These are phyloP conservation scores for Acanthamoeba healyi DNA, from an alignment of 208 protist species.

Conservation along the genomic window DNA sequence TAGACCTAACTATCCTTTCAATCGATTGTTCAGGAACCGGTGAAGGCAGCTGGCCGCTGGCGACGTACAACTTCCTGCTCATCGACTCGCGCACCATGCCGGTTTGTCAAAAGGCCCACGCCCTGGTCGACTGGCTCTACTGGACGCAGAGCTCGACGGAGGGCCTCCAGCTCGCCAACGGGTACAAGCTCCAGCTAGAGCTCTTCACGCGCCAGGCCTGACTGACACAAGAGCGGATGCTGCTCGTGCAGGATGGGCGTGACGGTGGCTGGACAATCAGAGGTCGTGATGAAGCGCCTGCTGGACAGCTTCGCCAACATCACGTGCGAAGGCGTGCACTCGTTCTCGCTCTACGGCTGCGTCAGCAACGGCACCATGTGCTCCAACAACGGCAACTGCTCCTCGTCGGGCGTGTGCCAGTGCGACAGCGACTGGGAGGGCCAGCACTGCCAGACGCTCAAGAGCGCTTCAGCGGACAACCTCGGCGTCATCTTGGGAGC, in stretches of 20 bases:
- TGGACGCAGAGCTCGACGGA: neutral
- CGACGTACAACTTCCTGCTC: neutral
- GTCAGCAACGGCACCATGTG: neutral
- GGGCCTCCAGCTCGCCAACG: neutral
- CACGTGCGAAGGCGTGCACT: neutral
- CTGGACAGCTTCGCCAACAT: neutral
- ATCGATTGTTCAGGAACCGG: neutral
- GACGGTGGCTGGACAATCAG: no score
- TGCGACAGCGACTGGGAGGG: neutral
- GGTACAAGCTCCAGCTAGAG: no score
- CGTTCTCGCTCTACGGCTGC: neutral
- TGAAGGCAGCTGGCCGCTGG: conserved; percentile 13
- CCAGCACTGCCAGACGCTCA: neutral
- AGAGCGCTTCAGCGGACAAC: neutral
- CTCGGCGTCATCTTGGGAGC: neutral
- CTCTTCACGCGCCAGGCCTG: no score
- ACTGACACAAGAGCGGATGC: no score
- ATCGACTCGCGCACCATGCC: neutral
- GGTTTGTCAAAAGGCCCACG: neutral
- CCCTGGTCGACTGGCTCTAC: conserved; percentile 31
- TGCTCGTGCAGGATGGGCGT: no score
- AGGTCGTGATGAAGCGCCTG: neutral
- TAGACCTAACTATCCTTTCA: neutral
- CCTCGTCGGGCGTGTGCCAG: neutral
- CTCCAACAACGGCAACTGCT: neutral